Percentiles rank a stretch among this genome's conserved stretches.
Evolutionary conservation across 2,329 filamentous ascomycete species (phyloP).

Genomic region (Claviceps fusiformis): DNA sequence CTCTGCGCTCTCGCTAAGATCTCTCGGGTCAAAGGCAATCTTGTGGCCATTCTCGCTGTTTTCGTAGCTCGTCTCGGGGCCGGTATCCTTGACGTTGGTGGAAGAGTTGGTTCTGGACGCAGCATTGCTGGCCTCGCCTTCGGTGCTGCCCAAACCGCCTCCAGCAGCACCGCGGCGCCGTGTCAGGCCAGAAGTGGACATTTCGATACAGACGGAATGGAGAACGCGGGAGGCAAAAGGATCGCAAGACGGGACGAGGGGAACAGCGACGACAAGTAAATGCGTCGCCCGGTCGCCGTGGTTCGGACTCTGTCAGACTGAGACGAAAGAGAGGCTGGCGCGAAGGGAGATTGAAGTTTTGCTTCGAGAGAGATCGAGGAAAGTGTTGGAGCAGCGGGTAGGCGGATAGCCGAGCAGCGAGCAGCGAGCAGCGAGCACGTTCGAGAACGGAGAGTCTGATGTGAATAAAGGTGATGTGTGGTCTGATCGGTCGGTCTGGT

Average conservation of each 20-base stretch:
- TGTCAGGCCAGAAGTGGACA: constrained; percentile 41
- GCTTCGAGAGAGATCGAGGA: background rate
- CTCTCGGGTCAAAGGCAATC: constrained; percentile 93
- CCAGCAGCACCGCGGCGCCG: constrained; percentile 57
- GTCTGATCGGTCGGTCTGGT: background rate
- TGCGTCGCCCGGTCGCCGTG: constrained; percentile 5
- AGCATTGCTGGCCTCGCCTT: constrained; percentile 42
- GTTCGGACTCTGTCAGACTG: background rate
- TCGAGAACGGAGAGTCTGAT: background rate
- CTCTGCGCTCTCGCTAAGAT: constrained; percentile 94
- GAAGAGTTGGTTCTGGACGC: constrained; percentile 46
- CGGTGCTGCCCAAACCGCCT: constrained; percentile 41
- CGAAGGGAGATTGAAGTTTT: background rate
- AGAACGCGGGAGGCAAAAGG: background rate
- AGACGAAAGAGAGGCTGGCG: background rate
- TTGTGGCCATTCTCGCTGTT: constrained; percentile 92
- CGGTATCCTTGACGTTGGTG: constrained; percentile 38
- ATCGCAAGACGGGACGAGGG: background rate
- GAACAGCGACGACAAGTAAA: constrained; percentile 4
- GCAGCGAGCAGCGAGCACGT: background rate
- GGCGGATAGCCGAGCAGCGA: no score
- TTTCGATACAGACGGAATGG: constrained; percentile 8
- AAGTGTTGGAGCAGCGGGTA: no score
- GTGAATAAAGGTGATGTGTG: background rate
- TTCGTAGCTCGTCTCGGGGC: constrained; percentile 74